Evolutionary conservation across 2,329 filamentous ascomycete species (phyloP), one percentile per base, ranked within the genome.

Genomic region (Monilinia vaccinii-corymbosi): DNA sequence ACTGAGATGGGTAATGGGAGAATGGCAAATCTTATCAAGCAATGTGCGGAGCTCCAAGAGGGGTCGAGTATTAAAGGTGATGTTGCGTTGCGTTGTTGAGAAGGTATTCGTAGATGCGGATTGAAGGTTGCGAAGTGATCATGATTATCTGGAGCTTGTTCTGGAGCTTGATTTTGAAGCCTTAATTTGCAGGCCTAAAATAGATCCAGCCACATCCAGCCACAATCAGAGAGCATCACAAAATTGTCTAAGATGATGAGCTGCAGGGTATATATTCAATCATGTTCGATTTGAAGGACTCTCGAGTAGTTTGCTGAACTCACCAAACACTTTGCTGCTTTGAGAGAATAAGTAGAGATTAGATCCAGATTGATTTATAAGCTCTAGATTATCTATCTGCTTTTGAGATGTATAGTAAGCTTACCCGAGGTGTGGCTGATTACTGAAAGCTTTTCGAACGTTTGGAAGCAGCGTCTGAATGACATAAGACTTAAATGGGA

Each of bases 401-500:
- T 56, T 56, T 56, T 46, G 16, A 52, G 40, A 45, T 34, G 40
- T 56, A 28, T 47, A 47, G 53, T 56, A 36, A 47, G 38, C 40
- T 46, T 46, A 25, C 34, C 36, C 34, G 50, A 31, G 13, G n/a
- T 44, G 51, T 44, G 38, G 50, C 50, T 44, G 38, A 53, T 42
- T 32, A 44, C 13, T 44, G 38, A 16, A 44, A 44, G 51, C 38
- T 53, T 8, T n/a, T 53, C 32, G 25, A 52, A 42, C 40, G 4
- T 21, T 42, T 21, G 40, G n/a, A 21, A 42, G 9, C 40, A 42
- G n/a, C n/a, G 18, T 42, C 8, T 4, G 11, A 40, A 52, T 52
- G 49, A 52, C 49, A 52, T 52, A 21, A 52, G 36, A 40, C 10
- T 40, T 42, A 4, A 1, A 42, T 31, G 10, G 25, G 14, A 31